These are phyloP conservation scores for Mycena floridula DNA, from an alignment of 768 basidiomycete species.

Conservation along the genomic window DNA sequence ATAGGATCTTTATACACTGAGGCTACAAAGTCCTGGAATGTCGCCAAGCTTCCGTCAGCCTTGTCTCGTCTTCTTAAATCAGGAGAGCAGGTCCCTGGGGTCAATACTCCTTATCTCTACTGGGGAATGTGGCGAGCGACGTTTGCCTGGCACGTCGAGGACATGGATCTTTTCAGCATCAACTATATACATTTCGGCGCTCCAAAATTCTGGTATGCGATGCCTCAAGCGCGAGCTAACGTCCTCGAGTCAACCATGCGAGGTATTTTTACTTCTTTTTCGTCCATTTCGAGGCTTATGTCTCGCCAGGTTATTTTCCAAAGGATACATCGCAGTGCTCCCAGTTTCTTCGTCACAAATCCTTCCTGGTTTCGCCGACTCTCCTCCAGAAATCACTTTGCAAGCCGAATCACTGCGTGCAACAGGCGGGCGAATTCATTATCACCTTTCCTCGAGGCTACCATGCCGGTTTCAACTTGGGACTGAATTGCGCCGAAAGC, in stretches of 20 bases:
- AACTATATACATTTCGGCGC: conserved; percentile 99
- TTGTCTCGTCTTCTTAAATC: conserved; percentile 74
- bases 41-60: conserved; percentile 83
- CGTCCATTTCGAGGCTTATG: not conserved
- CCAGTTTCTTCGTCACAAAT: conserved; percentile 95
- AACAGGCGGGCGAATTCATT: conserved; percentile 93
- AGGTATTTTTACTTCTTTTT: conserved; percentile 37
- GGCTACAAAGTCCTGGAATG: conserved; percentile 84
- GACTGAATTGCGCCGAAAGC: conserved; percentile 94
- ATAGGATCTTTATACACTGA: conserved; percentile 67
- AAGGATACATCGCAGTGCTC: conserved; percentile 79
- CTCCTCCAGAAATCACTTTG: conserved; percentile 75
- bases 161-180: conserved; percentile 98
- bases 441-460: conserved; percentile 94
- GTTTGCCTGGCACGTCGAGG: conserved; percentile 99
- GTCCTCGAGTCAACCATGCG: conserved; percentile 89
- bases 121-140: conserved; percentile 99
- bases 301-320: conserved; percentile 73
- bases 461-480: conserved; percentile 95
- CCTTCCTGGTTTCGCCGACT: conserved; percentile 87
- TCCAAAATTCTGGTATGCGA: conserved; percentile 94
- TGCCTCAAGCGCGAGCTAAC: conserved; percentile 79
- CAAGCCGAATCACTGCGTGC: conserved; percentile 80
- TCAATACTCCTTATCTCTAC: conserved; percentile 96
- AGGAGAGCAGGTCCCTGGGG: conserved; percentile 78